phyloP scores from a whole-genome alignment of 768 basidiomycete species.

The Russula earlei region DNA sequence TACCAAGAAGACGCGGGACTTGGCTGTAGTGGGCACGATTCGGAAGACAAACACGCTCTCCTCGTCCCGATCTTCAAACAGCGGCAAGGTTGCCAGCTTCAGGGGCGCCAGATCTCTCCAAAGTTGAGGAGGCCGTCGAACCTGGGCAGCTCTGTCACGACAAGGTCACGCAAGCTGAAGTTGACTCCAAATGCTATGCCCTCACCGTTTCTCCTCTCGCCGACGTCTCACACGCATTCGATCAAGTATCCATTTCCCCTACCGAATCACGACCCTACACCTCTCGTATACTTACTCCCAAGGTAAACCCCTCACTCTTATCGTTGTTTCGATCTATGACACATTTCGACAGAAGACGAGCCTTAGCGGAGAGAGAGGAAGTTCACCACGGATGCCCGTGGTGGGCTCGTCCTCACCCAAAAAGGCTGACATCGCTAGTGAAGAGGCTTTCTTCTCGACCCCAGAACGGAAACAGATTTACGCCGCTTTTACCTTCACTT shows the following conservation, averaged over 20 bases:
- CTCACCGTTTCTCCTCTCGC: slow-evolving; percentile 71
- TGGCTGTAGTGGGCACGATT: slow-evolving; percentile 45
- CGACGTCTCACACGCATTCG: slow-evolving; percentile 65
- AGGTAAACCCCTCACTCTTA: not conserved
- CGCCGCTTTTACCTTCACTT: slow-evolving; percentile 69
- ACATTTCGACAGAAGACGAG: slow-evolving; percentile 8
- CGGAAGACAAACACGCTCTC: slow-evolving; percentile 36
- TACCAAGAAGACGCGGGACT: slow-evolving; percentile 37
- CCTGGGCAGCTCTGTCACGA: slow-evolving; percentile 41
- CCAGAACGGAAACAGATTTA: slow-evolving; percentile 68
- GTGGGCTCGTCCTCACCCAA: slow-evolving; percentile 6
- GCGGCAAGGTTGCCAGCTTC: slow-evolving; percentile 11
- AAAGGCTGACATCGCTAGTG: not conserved
- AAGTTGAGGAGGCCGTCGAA: slow-evolving; percentile 43
- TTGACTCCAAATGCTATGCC: slow-evolving; percentile 72
- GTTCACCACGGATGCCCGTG: slow-evolving; percentile 11
- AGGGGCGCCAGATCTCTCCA: slow-evolving; percentile 14
- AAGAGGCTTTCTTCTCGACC: slow-evolving; percentile 42
- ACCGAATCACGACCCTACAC: slow-evolving; percentile 9
- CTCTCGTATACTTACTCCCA: slow-evolving; percentile 7
- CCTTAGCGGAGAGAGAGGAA: not conserved
- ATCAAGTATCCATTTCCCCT: slow-evolving; percentile 24
- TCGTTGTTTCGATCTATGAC: not conserved
- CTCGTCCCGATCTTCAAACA: slow-evolving; percentile 19
- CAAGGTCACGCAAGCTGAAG: slow-evolving; percentile 40